These are phyloP conservation scores for Kingdonia uniflora DNA, from an alignment of 164 flowering plant species.

Conservation along the genomic window DNA sequence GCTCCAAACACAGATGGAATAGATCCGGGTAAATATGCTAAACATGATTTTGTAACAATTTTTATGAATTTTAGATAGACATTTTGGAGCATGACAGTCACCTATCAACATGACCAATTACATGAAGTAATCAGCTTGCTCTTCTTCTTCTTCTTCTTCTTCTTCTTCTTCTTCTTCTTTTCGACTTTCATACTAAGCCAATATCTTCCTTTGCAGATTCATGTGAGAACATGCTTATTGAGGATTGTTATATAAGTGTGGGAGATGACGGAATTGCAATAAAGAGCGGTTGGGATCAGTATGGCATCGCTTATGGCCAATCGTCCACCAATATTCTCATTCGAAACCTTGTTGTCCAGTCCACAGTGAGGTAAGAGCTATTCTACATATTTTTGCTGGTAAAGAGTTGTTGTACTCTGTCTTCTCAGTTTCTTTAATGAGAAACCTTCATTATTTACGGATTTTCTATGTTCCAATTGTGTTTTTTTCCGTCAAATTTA, in stretches of 20 bases:
- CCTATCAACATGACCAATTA: not conserved
- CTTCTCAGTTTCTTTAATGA: not conserved
- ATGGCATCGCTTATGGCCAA: conserved; percentile 73
- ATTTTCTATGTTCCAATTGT: no score
- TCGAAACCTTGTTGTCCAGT: conserved; percentile 71
- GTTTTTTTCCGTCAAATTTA: no score
- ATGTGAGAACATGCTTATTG: conserved; percentile 81
- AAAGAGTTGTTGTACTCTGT: not conserved
- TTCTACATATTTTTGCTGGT: not conserved
- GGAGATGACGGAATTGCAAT: conserved; percentile 97
- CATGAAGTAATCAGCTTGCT: not conserved
- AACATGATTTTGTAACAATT: not conserved
- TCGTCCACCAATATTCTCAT: conserved; percentile 79
- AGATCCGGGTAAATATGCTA: conserved; percentile 69
- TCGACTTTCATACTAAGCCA: not conserved
- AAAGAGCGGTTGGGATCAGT: conserved; percentile 99
- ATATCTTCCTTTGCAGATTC: conserved; percentile 52
- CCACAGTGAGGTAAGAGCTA: conserved; percentile 74
- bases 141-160: not conserved
- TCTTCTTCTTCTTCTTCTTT: not conserved
- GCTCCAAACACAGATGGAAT: conserved; percentile 99
- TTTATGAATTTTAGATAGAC: not conserved
- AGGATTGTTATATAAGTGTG: conserved; percentile 89
- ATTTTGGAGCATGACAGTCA: not conserved
- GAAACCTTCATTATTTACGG: not conserved